A percentile compares a stretch with the other conserved stretches of the same genome.
phyloP scores from a whole-genome alignment of 768 basidiomycete genomes.

The Porphyrellus cyaneotinctus region DNA sequence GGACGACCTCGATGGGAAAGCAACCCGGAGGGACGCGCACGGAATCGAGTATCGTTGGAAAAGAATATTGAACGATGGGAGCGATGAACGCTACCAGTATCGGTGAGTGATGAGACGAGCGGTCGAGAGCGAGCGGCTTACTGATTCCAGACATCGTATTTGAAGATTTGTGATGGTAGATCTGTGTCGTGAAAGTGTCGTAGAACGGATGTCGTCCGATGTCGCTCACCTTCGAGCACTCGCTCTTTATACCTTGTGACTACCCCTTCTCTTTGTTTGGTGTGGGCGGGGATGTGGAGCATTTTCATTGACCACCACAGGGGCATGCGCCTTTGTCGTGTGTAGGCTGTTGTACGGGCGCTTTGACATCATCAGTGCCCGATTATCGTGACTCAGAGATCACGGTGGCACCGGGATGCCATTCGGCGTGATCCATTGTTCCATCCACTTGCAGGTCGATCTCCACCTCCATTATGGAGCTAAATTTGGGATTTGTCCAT shows the following conservation, averaged over 20 bases:
- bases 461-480: background rate
- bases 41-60: conserved; percentile 13
- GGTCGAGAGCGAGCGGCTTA: background rate
- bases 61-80: background rate
- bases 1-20: conserved; percentile 25
- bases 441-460: too few relatives aligned
- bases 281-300: conserved; percentile 1
- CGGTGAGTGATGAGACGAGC: background rate
- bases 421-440: too few relatives aligned
- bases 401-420: background rate
- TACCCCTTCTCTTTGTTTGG: conserved; percentile 1
- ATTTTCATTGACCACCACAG: background rate
- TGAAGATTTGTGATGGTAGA: background rate
- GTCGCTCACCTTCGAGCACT: background rate
- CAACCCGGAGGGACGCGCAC: conserved; percentile 15
- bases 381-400: background rate
- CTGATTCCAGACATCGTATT: conserved; percentile 1
- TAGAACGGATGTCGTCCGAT: background rate
- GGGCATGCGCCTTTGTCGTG: conserved; percentile 4
- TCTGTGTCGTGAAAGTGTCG: background rate
- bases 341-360: background rate
- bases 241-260: conserved; percentile 6
- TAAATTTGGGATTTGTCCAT: background rate
- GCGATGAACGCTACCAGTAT: background rate
- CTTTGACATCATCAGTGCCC: background rate